Conservation (phyloP, 1,284 basidiomycete species). For the Omphalotus olearius region DNA sequence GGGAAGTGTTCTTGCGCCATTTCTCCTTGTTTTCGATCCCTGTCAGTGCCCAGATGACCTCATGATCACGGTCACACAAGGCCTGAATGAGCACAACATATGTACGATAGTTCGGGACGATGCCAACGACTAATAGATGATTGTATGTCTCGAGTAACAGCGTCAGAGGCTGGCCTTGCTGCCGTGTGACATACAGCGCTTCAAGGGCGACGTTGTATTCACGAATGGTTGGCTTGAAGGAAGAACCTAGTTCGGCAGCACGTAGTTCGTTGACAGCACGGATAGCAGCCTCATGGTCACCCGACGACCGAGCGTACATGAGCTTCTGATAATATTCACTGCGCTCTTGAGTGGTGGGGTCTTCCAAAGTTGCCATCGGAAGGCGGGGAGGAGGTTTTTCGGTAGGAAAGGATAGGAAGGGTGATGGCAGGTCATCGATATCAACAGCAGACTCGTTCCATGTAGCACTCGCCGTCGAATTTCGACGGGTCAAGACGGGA, state of each 20-base stretch:
- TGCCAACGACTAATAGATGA: slow-evolving; percentile 63
- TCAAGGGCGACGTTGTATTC: slow-evolving; percentile 70
- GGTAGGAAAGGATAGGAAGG: slow-evolving; percentile 13
- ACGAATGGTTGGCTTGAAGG: slow-evolving; percentile 21
- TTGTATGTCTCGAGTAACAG: slow-evolving; percentile 72
- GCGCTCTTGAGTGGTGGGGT: slow-evolving; percentile 9
- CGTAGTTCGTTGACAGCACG: slow-evolving; percentile 15
- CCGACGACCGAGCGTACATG: background rate
- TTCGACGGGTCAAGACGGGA: slow-evolving; percentile 7
- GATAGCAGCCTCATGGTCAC: slow-evolving; percentile 14
- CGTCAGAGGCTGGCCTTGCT: slow-evolving; percentile 51
- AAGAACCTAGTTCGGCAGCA: background rate
- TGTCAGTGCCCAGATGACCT: slow-evolving; percentile 48
- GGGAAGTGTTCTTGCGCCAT: slow-evolving; percentile 23
- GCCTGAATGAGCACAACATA: slow-evolving; percentile 69
- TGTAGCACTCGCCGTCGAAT: slow-evolving; percentile 10
- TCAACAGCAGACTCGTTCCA: slow-evolving; percentile 1
- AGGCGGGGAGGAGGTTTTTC: slow-evolving; percentile 15
- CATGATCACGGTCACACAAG: slow-evolving; percentile 70
- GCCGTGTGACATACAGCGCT: slow-evolving; percentile 48
- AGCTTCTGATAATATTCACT: background rate
- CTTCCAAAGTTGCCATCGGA: slow-evolving; percentile 5
- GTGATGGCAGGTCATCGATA: slow-evolving; percentile 2
- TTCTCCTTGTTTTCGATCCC: slow-evolving; percentile 39
- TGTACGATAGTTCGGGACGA: slow-evolving; percentile 66